Conservation (phyloP, 345 rosid species). For the Eucalyptus microcorys region DNA sequence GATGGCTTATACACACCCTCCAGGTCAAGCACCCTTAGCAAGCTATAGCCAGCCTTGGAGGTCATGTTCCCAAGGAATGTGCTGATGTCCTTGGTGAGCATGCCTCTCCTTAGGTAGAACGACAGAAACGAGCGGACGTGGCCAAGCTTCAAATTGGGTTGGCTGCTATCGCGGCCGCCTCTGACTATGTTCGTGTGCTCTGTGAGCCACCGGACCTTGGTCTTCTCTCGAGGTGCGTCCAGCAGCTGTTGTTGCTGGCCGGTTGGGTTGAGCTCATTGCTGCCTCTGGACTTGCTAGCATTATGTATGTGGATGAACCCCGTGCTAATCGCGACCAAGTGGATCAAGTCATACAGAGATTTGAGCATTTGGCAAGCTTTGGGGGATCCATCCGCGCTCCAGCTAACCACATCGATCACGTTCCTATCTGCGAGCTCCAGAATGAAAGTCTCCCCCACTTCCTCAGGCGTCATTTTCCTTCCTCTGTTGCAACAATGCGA, state of each 20-base stretch:
- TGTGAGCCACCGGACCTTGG: neutral
- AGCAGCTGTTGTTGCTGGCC: accelerated
- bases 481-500: neutral
- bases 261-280: neutral
- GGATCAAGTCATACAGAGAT: neutral
- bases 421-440: neutral
- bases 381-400: conserved; percentile 1
- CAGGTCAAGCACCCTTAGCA: neutral
- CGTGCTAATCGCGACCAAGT: neutral
- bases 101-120: neutral
- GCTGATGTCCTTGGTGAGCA: neutral
- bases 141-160: neutral
- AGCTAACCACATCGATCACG: neutral
- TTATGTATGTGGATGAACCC: neutral
- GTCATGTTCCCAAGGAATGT: neutral
- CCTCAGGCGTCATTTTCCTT: neutral
- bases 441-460: neutral
- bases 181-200: neutral
- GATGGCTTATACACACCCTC: conserved; percentile 6
- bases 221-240: accelerated
- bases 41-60: neutral
- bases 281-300: accelerated
- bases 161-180: accelerated
- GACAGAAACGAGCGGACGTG: neutral
- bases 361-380: neutral